phyloP scores from a whole-genome alignment of 495 filamentous ascomycete species.

The Filosporella fistucella region DNA sequence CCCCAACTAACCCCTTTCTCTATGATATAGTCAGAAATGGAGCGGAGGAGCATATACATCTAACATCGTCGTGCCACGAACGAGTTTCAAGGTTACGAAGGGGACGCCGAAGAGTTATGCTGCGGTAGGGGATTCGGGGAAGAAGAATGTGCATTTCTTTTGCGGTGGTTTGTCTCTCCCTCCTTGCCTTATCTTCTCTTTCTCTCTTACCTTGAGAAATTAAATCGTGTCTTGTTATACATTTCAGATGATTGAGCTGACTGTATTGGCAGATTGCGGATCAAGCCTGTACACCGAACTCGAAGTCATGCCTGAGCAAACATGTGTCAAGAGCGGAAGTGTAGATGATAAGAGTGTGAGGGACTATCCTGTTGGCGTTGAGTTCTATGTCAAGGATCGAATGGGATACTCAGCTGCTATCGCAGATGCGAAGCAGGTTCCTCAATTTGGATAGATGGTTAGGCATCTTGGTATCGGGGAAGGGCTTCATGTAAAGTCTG shows the following conservation, averaged over 20 bases:
- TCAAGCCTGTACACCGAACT: slow-evolving; percentile 37
- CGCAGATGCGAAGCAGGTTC: slow-evolving; percentile 37
- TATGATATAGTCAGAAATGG: slow-evolving; percentile 52
- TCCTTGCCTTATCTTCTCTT: slow-evolving; percentile 1
- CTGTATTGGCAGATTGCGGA: slow-evolving; percentile 35
- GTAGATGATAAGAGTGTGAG: slow-evolving; percentile 25
- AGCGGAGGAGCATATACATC: slow-evolving; percentile 39
- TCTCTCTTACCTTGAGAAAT: neutral
- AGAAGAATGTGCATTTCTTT: slow-evolving; percentile 42
- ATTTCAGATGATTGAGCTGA: no score
- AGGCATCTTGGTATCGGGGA: no score
- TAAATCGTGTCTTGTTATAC: neutral
- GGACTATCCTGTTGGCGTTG: slow-evolving; percentile 29
- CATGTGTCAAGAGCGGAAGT: slow-evolving; percentile 34
- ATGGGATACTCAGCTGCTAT: slow-evolving; percentile 27
- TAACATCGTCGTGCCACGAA: slow-evolving; percentile 39
- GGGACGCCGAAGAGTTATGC: slow-evolving; percentile 35
- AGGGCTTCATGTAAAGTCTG: no score
- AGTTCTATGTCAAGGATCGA: slow-evolving; percentile 44
- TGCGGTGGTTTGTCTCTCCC: slow-evolving; percentile 23
- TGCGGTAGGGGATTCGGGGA: slow-evolving; percentile 31
- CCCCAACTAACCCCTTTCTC: no score
- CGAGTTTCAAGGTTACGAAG: slow-evolving; percentile 34
- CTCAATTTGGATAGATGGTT: no score
- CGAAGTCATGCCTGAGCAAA: slow-evolving; percentile 37